These are phyloP conservation scores for Euphorbia lathyris DNA, from an alignment of 345 rosid species.

Conservation along the genomic window DNA sequence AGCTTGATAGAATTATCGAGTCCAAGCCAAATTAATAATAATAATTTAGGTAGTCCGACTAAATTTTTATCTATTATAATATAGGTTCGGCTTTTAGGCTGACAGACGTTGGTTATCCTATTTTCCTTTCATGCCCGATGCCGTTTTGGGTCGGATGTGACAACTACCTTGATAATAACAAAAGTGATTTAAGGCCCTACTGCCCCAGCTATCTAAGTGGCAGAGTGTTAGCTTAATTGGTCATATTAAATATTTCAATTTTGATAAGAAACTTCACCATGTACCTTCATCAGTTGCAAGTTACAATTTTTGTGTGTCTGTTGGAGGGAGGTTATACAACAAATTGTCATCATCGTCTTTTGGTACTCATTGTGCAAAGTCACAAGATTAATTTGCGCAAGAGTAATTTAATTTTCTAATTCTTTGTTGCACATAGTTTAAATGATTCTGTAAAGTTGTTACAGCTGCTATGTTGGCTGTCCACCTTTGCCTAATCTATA, in stretches of 20 bases:
- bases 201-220: background rate
- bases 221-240: background rate
- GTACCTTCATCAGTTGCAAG: background rate
- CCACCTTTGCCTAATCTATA: background rate
- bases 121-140: too few species aligned
- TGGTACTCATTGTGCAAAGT: background rate
- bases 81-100: too few species aligned
- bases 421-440: background rate
- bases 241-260: conserved; percentile 1
- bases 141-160: too few species aligned
- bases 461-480: background rate
- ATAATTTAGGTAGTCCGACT: too few species aligned
- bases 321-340: background rate
- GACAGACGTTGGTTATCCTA: too few species aligned
- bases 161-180: background rate
- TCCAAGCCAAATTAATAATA: too few species aligned
- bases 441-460: background rate
- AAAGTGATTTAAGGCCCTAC: background rate
- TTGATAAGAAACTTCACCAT: background rate
- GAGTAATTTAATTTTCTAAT: background rate
- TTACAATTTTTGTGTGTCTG: background rate
- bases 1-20: too few species aligned
- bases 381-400: background rate
- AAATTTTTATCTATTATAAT: too few species aligned
- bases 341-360: background rate